Conservation (phyloP, 345 rosid species). For the Carallia brachiata region DNA sequence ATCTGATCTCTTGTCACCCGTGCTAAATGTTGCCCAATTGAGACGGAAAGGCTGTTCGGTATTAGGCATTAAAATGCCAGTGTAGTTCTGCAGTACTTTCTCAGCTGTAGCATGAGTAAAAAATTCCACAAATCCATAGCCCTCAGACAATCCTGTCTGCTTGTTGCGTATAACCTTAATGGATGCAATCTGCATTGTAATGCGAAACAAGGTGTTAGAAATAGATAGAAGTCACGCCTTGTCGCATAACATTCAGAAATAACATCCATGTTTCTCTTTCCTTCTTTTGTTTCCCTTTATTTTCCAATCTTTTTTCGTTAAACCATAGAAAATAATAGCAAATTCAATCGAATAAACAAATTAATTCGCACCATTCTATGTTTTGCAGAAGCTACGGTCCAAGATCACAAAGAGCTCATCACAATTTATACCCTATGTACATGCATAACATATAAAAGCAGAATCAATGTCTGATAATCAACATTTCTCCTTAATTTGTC, state of each 20-base stretch:
- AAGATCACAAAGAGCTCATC: too few species aligned
- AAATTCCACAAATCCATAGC: slow-evolving; percentile 95
- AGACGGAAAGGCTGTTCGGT: slow-evolving; percentile 89
- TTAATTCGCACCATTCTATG: too few species aligned
- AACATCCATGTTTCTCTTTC: not conserved
- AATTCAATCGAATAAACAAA: too few species aligned
- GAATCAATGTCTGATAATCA: too few species aligned
- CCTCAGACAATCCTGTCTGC: slow-evolving; percentile 83
- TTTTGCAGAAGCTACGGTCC: too few species aligned
- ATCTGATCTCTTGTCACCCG: slow-evolving; percentile 83
- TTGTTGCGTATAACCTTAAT: slow-evolving; percentile 91
- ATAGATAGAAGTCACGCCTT: not conserved
- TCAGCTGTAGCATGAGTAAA: slow-evolving; percentile 77
- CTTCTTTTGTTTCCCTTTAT: too few species aligned
- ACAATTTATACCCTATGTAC: too few species aligned
- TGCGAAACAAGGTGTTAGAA: not conserved
- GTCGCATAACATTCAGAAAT: not conserved
- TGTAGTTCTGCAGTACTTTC: slow-evolving; percentile 69
- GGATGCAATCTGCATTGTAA: slow-evolving; percentile 60
- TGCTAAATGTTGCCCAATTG: slow-evolving; percentile 96
- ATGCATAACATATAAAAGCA: too few species aligned
- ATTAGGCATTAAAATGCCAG: slow-evolving; percentile 67
- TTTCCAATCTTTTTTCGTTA: too few species aligned
- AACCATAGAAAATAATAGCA: too few species aligned
- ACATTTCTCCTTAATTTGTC: too few species aligned